Evolutionary conservation across 345 rosid species (phyloP).

Genomic region (Hibiscus mutabilis): DNA sequence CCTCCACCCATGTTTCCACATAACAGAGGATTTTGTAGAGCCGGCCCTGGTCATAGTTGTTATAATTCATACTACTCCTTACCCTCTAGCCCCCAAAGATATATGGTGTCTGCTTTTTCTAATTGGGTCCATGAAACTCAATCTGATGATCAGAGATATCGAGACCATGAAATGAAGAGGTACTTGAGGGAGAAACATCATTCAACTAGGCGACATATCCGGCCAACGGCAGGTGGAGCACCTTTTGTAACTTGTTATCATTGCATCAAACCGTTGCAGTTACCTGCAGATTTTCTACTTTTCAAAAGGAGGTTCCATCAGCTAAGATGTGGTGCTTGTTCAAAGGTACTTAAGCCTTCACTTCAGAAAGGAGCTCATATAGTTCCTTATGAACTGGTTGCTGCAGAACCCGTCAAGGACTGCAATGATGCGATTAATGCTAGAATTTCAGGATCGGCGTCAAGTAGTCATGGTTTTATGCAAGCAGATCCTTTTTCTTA

Average conservation of each 20-base stretch:
- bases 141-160: conserved; percentile 45
- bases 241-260: conserved; percentile 57
- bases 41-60: conserved; percentile 25
- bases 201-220: conserved; percentile 47
- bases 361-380: conserved; percentile 51
- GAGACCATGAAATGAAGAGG: conserved; percentile 32
- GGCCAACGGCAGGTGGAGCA: conserved; percentile 78
- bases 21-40: conserved; percentile 20
- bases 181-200: conserved; percentile 36
- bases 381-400: conserved; percentile 29
- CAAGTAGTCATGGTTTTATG: conserved; percentile 13
- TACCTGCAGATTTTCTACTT: conserved; percentile 81
- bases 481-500: conserved; percentile 22
- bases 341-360: conserved; percentile 52
- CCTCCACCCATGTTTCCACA: conserved; percentile 20
- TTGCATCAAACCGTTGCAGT: conserved; percentile 50
- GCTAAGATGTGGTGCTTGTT: conserved; percentile 73
- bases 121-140: conserved; percentile 29
- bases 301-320: conserved; percentile 51
- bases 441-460: conserved; percentile 14
- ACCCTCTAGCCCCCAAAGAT: conserved; percentile 51
- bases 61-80: conserved; percentile 38
- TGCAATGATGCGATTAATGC: conserved; percentile 8
- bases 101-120: conserved; percentile 36
- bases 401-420: conserved; percentile 26